phyloP scores from a whole-genome alignment of 2,329 filamentous ascomycete genomes.

The Whalleya microplaca region DNA sequence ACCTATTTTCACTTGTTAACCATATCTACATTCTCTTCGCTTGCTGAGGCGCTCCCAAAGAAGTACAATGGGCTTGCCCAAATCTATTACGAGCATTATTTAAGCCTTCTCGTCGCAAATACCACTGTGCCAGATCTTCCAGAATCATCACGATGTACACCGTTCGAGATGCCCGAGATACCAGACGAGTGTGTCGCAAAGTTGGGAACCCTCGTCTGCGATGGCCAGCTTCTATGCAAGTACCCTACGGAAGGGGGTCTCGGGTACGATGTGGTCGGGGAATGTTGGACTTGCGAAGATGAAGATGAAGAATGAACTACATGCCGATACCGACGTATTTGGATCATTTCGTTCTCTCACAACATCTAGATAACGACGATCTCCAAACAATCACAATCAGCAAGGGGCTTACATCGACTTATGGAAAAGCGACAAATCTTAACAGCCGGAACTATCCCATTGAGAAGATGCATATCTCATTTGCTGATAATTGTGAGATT shows the following conservation, averaged over 20 bases:
- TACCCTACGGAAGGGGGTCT: slow-evolving; percentile 19
- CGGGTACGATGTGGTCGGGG: slow-evolving; percentile 17
- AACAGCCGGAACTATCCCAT: too few relatives aligned
- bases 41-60: slow-evolving; percentile 1
- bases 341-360: neutral
- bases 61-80: slow-evolving; percentile 10
- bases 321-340: neutral
- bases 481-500: too few relatives aligned
- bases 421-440: too few relatives aligned
- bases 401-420: too few relatives aligned
- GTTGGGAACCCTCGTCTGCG: slow-evolving; percentile 15
- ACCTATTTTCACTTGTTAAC: slow-evolving; percentile 1
- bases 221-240: slow-evolving; percentile 16
- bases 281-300: slow-evolving; percentile 22
- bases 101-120: slow-evolving; percentile 17
- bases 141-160: neutral
- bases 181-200: slow-evolving; percentile 16
- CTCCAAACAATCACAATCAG: too few relatives aligned
- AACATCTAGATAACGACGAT: neutral
- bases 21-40: too few relatives aligned
- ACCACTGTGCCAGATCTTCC: slow-evolving; percentile 1
- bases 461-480: too few relatives aligned
- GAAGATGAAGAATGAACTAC: neutral
- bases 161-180: slow-evolving; percentile 15
- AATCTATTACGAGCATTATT: slow-evolving; percentile 11